Evolutionary conservation across 129 eudicot species (phyloP), one percentile per base, ranked within the genome.

Genomic region (Flaveria trinervia): DNA sequence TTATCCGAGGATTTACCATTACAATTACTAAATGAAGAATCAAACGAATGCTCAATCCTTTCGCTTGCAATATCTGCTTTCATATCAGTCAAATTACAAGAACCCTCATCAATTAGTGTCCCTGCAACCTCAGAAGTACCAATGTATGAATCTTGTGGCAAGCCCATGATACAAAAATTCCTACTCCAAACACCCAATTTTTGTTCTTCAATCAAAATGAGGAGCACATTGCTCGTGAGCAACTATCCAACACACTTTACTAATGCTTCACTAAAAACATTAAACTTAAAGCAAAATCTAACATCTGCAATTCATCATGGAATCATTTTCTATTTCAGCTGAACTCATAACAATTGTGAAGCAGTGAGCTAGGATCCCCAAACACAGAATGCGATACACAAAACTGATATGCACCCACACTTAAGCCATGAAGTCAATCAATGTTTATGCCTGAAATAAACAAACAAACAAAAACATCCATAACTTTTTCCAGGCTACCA

Each of bases 91-190:
- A 67, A 54, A 77, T 76, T 72, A 82, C 86, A 71, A 30, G 65
- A 65, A 48, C 81, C 79, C 60, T 66, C 71, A 75, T 72, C 82
- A 61, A 70, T 60, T 66, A 74, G 52, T 15, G 81, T 57, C 64
- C 84, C 75, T 56, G 65, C 70, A 61, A 64, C 57, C 45, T 78
- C 84, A 77, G 79, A 77, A 75, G 83, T 48, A 78, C 76, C 88
- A 44, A 78, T 50, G 61, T 62, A 77, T 13, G 85, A 70, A 72
- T 80, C 84, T 80, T 89, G 97, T 26, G 97, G 97, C 84, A 92
- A 79, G 44, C 97, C 97, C 97, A 92, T 92, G n/a, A 36, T 13
- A 51, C 20, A 5, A 8, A 54, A 18, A 60, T 30, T 22, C 15
- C 51, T 74, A 43, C 41, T 5, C 67, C 59, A 75, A 69, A 48